Evolutionary conservation across 768 basidiomycete genomes (phyloP).

Genomic region (Panellus pusillus): DNA sequence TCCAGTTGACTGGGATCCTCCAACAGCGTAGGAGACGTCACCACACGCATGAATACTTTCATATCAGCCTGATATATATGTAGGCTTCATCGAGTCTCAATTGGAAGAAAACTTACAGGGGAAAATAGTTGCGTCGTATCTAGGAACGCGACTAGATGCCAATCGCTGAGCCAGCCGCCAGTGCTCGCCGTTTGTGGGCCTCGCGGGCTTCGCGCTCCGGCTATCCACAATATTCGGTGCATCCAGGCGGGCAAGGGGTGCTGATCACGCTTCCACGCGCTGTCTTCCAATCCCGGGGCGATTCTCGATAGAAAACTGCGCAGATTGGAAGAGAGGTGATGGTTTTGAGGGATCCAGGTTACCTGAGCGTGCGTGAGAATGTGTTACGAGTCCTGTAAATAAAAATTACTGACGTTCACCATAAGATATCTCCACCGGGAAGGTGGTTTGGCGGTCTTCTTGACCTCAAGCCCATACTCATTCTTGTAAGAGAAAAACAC

Average conservation of each 20-base stretch:
- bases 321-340: constrained; percentile 79
- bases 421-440: constrained; percentile 98
- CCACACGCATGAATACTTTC: constrained; percentile 61
- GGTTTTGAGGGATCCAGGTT: constrained; percentile 87
- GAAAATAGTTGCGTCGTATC: constrained; percentile 79
- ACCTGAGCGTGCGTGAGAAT: constrained; percentile 50
- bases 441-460: constrained; percentile 95
- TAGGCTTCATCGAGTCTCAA: not conserved
- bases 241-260: constrained; percentile 54
- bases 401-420: constrained; percentile 70
- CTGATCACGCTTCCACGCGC: constrained; percentile 65
- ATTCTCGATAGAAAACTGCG: constrained; percentile 83
- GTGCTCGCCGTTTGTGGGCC: constrained; percentile 53
- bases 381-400: no score
- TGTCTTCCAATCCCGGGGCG: constrained; percentile 89
- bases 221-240: constrained; percentile 57
- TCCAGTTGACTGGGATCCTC: constrained; percentile 65
- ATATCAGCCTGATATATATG: constrained; percentile 62
- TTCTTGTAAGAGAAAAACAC: constrained; percentile 99
- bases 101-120: constrained; percentile 43
- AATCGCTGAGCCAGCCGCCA: constrained; percentile 89
- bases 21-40: constrained; percentile 61
- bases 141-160: constrained; percentile 88
- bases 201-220: constrained; percentile 37
- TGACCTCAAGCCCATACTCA: constrained; percentile 95